Conservation (phyloP, 2,329 filamentous ascomycete genomes). For the Sporothrix luriei region DNA sequence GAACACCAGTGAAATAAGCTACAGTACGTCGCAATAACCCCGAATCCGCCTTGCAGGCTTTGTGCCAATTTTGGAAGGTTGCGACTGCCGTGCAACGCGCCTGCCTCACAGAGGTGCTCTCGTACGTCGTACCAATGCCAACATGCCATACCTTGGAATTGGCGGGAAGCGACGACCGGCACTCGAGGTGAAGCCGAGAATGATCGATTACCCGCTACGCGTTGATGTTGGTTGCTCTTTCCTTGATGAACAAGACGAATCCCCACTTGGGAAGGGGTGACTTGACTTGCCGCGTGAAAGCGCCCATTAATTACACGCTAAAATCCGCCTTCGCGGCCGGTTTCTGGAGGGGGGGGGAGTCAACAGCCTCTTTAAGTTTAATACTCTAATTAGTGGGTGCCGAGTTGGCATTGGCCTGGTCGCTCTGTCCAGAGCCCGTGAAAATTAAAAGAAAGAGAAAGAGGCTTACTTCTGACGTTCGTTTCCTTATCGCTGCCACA, state of each 20-base stretch:
- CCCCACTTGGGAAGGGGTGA: neutral
- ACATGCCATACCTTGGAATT: constrained; percentile 10
- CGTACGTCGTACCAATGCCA: too few species aligned
- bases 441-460: too few species aligned
- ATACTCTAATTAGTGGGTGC: neutral
- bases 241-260: neutral
- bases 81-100: neutral
- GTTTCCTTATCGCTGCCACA: neutral
- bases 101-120: neutral
- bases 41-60: neutral
- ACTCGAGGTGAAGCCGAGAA: neutral
- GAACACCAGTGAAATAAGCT: too few species aligned
- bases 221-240: constrained; percentile 9
- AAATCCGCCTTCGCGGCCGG: neutral
- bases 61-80: neutral
- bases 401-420: neutral
- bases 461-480: neutral
- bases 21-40: neutral
- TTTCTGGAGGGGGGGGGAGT: neutral
- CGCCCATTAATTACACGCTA: neutral
- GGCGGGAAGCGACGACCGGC: neutral
- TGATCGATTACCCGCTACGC: neutral
- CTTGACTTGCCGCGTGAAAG: neutral
- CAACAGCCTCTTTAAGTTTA: too few species aligned
- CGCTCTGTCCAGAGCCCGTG: neutral